These are phyloP conservation scores for Trypanosoma cruzi DNA, from an alignment of 208 protist species.

Conservation along the genomic window DNA sequence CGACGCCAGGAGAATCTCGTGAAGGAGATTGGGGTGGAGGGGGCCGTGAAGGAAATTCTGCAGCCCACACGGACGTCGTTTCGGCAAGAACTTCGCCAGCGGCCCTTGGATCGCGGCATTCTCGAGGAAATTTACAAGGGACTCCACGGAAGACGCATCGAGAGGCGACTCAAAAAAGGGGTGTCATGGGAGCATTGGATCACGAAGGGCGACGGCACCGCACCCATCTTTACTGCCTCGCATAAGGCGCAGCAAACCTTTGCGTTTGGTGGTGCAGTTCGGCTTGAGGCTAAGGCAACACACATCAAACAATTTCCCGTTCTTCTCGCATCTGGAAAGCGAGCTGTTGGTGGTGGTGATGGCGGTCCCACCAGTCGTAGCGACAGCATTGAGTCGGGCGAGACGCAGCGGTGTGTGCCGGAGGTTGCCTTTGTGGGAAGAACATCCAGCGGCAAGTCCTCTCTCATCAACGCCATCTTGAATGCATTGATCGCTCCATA, in stretches of 20 bases:
- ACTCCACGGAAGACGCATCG: constrained; percentile 80
- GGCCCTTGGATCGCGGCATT: constrained; percentile 83
- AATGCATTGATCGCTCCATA: constrained; percentile 86
- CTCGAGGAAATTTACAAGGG: constrained; percentile 91
- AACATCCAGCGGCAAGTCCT: constrained; percentile 87
- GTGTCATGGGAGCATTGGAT: constrained; percentile 93
- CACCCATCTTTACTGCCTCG: constrained; percentile 82
- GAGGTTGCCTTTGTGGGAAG: constrained; percentile 90
- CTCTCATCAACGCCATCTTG: constrained; percentile 83
- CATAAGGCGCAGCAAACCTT: constrained; percentile 86
- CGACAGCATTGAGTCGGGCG: constrained; percentile 10
- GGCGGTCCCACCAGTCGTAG: not conserved
- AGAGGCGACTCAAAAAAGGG: constrained; percentile 82
- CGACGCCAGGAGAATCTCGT: constrained; percentile 73
- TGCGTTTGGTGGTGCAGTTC: constrained; percentile 77
- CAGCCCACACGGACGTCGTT: constrained; percentile 64
- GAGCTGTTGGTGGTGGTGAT: not conserved
- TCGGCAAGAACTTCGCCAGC: constrained; percentile 63
- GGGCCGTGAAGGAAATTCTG: constrained; percentile 76
- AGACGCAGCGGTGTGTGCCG: constrained; percentile 41
- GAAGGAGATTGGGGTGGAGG: constrained; percentile 72
- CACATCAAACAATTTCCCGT: constrained; percentile 75
- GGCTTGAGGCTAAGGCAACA: constrained; percentile 45
- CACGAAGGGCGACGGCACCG: constrained; percentile 88
- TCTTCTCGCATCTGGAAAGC: constrained; percentile 12